Evolutionary conservation across 139 green algal species (phyloP), one percentile per base, ranked within the genome.

Genomic region (Yamagishiella unicocca): DNA sequence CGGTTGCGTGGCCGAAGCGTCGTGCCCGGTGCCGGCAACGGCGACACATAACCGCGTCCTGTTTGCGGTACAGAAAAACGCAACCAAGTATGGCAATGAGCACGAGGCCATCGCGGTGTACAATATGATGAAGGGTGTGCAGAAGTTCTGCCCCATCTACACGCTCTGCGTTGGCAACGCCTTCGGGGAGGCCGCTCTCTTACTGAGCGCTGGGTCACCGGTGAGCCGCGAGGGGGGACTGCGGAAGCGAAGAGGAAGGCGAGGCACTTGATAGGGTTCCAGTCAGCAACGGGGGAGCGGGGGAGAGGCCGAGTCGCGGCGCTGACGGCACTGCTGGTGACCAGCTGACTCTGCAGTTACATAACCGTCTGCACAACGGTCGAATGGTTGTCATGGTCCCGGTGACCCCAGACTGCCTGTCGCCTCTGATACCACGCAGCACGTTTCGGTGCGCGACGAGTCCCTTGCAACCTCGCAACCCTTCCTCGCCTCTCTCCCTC

Each of bases 91-190:
- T 31, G 98, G 97, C 12, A 99, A 99, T 79, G 98, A 99, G 93
- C 92, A 96, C 31, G 98, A 99, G 86, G 97, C 98, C 0, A 98
- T 99, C 90, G 97, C 98, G 29, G 99, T 99, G 88, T 99, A 99
- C 86, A 95, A 98, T 93, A 99, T 97, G 33, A 99, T 99, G 96
- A 91, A 91, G 77, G 98, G 97, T 64, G 95, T 99, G 84, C 98
- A 98, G 89, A 95, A 96, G 64, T 93, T 95, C 75, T 92, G 89
- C 82, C 93, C 93, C 40, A 95, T 97, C 75, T 95, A 96, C 92
- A 99, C 98, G 0, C 91, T 99, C 1, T 98, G 94, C 72, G 95
- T 99, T 12, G 98, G 97, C 45, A 99, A 94, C 38, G 97, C 98
- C 0, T 99, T 97, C 89, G 98, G 98, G 25, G 98, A 99, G 92